These are phyloP conservation scores for Spizellomyces sp. DNA, from an alignment of 192 early-diverging fungal species.

Conservation along the genomic window DNA sequence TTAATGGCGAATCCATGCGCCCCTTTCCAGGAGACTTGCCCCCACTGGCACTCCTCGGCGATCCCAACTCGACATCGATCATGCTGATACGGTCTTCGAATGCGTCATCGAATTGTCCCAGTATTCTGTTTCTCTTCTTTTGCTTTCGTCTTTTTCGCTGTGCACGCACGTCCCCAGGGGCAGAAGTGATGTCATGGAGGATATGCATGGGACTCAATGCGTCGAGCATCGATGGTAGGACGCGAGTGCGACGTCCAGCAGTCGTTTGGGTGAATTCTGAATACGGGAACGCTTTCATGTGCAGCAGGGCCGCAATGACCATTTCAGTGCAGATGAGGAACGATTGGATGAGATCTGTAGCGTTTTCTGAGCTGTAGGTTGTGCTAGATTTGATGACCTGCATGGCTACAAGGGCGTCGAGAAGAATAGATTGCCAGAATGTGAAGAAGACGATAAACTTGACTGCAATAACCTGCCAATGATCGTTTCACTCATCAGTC, in stretches of 20 bases:
- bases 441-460: slow-evolving; percentile 63
- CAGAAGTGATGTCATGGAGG: slow-evolving; percentile 29
- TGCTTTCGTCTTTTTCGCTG: slow-evolving; percentile 9
- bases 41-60: background rate
- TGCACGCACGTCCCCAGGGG: slow-evolving; percentile 25
- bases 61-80: slow-evolving; percentile 19
- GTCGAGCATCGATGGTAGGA: slow-evolving; percentile 25
- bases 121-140: background rate
- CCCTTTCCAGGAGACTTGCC: background rate
- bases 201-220: slow-evolving; percentile 33
- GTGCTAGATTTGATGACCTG: slow-evolving; percentile 41
- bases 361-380: slow-evolving; percentile 56
- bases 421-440: slow-evolving; percentile 64
- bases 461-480: slow-evolving; percentile 41
- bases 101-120: slow-evolving; percentile 15
- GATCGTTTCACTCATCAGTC: background rate
- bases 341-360: slow-evolving; percentile 50
- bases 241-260: slow-evolving; percentile 9
- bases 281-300: slow-evolving; percentile 52
- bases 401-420: slow-evolving; percentile 55
- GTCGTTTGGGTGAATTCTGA: slow-evolving; percentile 17
- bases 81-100: slow-evolving; percentile 33
- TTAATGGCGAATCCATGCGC: too few relatives aligned
- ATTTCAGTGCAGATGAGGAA: slow-evolving; percentile 63
- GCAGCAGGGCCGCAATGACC: slow-evolving; percentile 60